These are phyloP conservation scores for Ustilago nuda DNA, from an alignment of 1,284 basidiomycete genomes.

Conservation along the genomic window DNA sequence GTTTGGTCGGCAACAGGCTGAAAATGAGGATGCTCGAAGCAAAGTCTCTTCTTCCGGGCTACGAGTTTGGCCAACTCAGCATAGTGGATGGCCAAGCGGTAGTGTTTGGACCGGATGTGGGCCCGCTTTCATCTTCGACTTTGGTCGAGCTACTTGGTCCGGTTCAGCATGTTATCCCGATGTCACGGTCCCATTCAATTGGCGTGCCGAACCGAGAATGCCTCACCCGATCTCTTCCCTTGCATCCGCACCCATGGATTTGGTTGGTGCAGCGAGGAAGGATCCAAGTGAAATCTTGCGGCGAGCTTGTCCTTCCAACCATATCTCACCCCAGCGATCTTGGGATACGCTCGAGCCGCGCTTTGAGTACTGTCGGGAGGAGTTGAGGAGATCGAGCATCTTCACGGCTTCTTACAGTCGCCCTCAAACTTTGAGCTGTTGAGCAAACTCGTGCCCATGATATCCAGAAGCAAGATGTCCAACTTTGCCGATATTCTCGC, in stretches of 20 bases:
- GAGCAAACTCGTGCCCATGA: conserved; percentile 31
- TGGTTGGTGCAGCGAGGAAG: background rate
- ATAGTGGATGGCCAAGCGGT: conserved; percentile 23
- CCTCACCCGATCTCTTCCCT: conserved; percentile 3
- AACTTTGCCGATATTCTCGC: conserved; percentile 41
- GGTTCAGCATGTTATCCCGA: conserved; percentile 30
- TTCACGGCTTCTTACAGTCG: conserved; percentile 40
- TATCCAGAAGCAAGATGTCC: conserved; percentile 39
- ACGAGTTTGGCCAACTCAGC: conserved; percentile 21
- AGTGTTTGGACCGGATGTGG: conserved; percentile 20
- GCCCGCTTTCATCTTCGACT: conserved; percentile 22
- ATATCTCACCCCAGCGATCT: conserved; percentile 12
- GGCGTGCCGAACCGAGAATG: conserved; percentile 32
- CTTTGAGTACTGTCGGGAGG: conserved; percentile 34
- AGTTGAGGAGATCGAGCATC: conserved; percentile 8
- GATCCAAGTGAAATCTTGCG: conserved; percentile 20
- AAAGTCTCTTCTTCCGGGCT: conserved; percentile 11
- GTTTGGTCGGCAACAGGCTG: conserved; percentile 25
- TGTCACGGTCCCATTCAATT: conserved; percentile 35
- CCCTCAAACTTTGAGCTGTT: conserved; percentile 23
- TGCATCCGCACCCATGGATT: background rate
- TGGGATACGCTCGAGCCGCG: conserved; percentile 27
- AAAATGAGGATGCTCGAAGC: conserved; percentile 33
- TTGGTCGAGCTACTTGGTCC: conserved; percentile 25
- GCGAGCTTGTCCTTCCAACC: conserved; percentile 31